Conservation (phyloP, 208 protist species). For the Trichomonas gallinae region DNA sequence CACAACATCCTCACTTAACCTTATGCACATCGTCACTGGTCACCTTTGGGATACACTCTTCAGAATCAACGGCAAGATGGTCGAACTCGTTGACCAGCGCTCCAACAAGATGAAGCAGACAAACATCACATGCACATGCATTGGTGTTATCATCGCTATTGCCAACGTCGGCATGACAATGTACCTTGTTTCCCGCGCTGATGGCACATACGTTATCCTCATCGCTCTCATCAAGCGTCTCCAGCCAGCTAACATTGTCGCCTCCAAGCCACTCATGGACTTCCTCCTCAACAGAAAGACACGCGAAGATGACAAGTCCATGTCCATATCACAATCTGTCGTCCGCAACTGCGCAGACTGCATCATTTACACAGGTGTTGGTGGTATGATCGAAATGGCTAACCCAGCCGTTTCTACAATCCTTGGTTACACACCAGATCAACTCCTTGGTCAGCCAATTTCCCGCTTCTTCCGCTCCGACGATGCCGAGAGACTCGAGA, state of each 20-base stretch:
- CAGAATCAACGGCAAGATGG: not conserved
- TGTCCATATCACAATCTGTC: not conserved
- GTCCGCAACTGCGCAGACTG: not conserved
- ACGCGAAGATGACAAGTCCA: not conserved
- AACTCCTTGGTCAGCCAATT: not conserved
- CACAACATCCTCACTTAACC: not conserved
- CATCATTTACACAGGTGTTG: not conserved
- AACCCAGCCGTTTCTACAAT: not conserved
- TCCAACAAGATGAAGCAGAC: no score
- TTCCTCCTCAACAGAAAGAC: not conserved
- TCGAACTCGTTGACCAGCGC: not conserved
- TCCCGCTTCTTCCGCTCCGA: not conserved
- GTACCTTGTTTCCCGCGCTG: not conserved
- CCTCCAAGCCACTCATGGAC: not conserved
- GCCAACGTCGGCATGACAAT: not conserved
- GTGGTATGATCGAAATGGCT: not conserved
- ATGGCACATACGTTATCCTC: not conserved
- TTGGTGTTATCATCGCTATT: not conserved
- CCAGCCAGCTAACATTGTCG: not conserved
- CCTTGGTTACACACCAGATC: slow-evolving; percentile 6
- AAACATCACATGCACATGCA: not conserved
- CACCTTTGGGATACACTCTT: not conserved
- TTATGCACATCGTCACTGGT: not conserved
- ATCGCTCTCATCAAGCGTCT: not conserved
- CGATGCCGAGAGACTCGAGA: not conserved